phyloP scores from a whole-genome alignment of 495 filamentous ascomycete species.

The Letharia lupina region DNA sequence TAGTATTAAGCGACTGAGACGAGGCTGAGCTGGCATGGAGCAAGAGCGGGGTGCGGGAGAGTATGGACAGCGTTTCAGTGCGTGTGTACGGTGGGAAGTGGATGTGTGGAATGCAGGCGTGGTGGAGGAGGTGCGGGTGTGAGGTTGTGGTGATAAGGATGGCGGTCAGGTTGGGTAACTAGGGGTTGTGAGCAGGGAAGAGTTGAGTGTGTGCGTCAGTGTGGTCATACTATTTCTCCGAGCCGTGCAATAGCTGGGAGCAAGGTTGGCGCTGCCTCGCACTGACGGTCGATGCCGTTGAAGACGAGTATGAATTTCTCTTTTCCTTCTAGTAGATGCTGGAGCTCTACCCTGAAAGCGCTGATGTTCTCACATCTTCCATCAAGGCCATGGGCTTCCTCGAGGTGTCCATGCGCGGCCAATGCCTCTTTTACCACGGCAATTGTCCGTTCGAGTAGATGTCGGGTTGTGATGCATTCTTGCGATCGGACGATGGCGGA shows the following conservation, averaged over 20 bases:
- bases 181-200: conserved; percentile 12
- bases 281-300: conserved; percentile 83
- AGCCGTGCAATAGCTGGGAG: conserved; percentile 74
- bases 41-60: conserved; percentile 43
- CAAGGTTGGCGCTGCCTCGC: conserved; percentile 70
- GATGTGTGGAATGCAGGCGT: conserved; percentile 65
- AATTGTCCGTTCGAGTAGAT: conserved; percentile 66
- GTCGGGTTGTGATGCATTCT: conserved; percentile 85
- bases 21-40: conserved; percentile 34
- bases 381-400: conserved; percentile 37
- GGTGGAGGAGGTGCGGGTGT: conserved; percentile 60
- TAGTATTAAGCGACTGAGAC: conserved; percentile 30
- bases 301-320: conserved; percentile 71
- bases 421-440: conserved; percentile 46
- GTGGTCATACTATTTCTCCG: conserved; percentile 59
- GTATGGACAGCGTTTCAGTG: conserved; percentile 63
- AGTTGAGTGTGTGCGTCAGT: neutral
- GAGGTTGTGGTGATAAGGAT: conserved; percentile 71
- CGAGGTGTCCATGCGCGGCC: conserved; percentile 34
- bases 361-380: conserved; percentile 69
- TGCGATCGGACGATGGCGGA: conserved; percentile 67
- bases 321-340: conserved; percentile 34
- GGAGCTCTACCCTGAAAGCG: conserved; percentile 61
- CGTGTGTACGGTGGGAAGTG: conserved; percentile 82
- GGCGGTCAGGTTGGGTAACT: conserved; percentile 75